Evolutionary conservation across 2,329 filamentous ascomycete genomes (phyloP), one percentile per base, ranked within the genome.

Genomic region (Exophiala sp.): DNA sequence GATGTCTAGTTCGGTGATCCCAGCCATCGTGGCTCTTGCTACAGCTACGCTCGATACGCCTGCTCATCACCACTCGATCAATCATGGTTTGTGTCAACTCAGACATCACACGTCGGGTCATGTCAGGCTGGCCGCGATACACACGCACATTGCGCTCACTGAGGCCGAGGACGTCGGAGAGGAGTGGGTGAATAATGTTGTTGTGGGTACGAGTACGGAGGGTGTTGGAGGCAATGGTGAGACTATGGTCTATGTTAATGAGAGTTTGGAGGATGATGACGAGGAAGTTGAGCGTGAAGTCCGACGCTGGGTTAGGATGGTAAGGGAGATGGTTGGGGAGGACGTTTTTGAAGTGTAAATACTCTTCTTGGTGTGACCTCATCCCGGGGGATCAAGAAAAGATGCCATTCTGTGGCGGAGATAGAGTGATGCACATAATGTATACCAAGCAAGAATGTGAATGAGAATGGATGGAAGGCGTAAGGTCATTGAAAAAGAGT

Each of bases 221-320:
- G 58, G 55, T 21, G 62, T 59, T 18, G 62, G 61, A 9, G 59
- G 58, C 1, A 36, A 43, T 12, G 62, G 63, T 21, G 94, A 99
- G 79, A 97, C 96, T 87, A 74, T 99, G 69, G 92, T 95, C 16
- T 89, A 92, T 61, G 96, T 99, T 64, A 95, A 89, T 66, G 94
- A 99, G 75, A 71, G 96, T 66, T 87, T 96, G 74, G 94, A 99
- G 68, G 94, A 99, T 69, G 94, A 97, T 63, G 91, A 97, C 67
- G 94, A 97, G 74, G 79, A 81, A 24, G 92, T 99, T 20, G 94
- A 99, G 75, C 78, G 84, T 66, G 91, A 96, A 76, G 92, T 91
- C 35, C 82, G 91, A 68, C 79, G 84, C 65, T 96, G 94, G 92
- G 94, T 97, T 64, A 82, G 86, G 67, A 85, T 85, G 72, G 95